These are phyloP conservation scores for Mortierella sp. DNA, from an alignment of 371 early-diverging fungal genomes.

Conservation along the genomic window DNA sequence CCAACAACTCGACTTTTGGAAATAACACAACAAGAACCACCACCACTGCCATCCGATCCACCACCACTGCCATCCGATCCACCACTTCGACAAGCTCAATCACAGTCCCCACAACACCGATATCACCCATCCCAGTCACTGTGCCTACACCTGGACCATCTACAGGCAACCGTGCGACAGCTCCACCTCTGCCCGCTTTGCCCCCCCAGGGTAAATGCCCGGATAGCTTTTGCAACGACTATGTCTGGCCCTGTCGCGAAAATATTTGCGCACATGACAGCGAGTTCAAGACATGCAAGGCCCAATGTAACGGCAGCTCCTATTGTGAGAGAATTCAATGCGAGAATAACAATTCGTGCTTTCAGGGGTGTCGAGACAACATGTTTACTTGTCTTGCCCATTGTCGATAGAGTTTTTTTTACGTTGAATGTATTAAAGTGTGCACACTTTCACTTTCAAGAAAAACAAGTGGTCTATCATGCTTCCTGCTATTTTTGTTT, in stretches of 20 bases:
- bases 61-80: not conserved
- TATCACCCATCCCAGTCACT: not conserved
- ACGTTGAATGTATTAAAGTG: too few species aligned
- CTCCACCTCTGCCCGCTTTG: not conserved
- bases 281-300: not conserved
- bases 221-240: not conserved
- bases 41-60: not conserved
- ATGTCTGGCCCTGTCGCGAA: not conserved
- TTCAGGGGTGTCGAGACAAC: too few species aligned
- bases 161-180: not conserved
- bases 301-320: not conserved
- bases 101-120: not conserved
- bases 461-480: too few species aligned
- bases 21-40: not conserved
- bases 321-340: not conserved
- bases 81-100: not conserved
- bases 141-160: not conserved
- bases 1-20: not conserved
- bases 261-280: not conserved
- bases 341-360: not conserved
- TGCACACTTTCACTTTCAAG: too few species aligned
- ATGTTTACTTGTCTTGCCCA: too few species aligned
- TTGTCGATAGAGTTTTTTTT: too few species aligned
- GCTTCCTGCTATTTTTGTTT: too few species aligned
- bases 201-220: not conserved